Conservation (phyloP, 768 basidiomycete species). For the Russula dissimulans region DNA sequence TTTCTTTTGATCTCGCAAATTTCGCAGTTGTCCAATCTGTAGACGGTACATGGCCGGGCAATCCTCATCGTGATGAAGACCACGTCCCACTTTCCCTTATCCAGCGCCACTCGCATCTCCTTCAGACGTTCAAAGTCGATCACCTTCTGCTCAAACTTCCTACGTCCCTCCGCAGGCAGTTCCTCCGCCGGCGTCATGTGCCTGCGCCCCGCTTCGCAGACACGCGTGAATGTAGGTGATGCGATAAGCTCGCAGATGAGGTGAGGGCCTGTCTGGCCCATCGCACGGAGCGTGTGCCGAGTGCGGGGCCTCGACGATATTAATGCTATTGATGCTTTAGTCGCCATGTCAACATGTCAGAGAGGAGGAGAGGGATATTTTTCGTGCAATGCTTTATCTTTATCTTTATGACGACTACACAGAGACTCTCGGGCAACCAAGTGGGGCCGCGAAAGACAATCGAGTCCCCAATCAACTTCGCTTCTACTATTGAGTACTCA, state of each 20-base stretch:
- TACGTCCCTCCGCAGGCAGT: conserved; percentile 31
- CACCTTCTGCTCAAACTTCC: conserved; percentile 58
- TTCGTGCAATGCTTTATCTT: too few relatives aligned
- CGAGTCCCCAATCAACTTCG: too few relatives aligned
- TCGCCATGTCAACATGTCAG: too few relatives aligned
- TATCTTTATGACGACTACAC: too few relatives aligned
- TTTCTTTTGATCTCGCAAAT: too few relatives aligned
- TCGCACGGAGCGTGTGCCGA: conserved; percentile 66
- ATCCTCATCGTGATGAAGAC: conserved; percentile 48
- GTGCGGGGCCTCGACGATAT: background rate
- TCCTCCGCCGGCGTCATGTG: conserved; percentile 40
- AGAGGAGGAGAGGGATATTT: too few relatives aligned
- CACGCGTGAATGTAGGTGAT: conserved; percentile 43
- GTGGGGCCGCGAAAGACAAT: too few relatives aligned
- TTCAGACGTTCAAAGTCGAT: conserved; percentile 63
- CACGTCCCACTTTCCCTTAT: conserved; percentile 58
- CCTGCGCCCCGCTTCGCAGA: conserved; percentile 60
- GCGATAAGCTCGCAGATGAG: conserved; percentile 54
- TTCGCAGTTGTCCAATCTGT: conserved; percentile 35
- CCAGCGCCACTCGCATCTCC: conserved; percentile 33
- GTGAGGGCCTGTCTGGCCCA: conserved; percentile 57
- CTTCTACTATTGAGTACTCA: too few relatives aligned
- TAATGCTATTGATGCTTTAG: too few relatives aligned
- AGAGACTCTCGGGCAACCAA: too few relatives aligned
- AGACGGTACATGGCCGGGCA: background rate